Base-by-base conservation (phyloP, 305 asterid genomes). In the Petunia hybrid region DNA sequence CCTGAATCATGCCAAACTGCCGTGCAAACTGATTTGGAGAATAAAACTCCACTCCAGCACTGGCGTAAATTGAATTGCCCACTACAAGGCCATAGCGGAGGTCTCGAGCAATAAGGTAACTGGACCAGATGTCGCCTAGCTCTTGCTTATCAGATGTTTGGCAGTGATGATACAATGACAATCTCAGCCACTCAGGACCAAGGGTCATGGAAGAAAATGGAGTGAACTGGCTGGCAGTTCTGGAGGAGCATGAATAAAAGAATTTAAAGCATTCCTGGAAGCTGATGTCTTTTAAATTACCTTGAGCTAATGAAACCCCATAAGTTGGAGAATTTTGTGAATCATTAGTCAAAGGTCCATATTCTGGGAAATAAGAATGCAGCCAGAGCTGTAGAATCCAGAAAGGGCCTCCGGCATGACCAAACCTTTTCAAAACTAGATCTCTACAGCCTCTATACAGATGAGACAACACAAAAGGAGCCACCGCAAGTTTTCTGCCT, bases 11-110 rank as follows among this genome's bases (percentile, higher is more conserved):
- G 59, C 62, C 62, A 16, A 73, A 51, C 61, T 73, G 78, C n/a
- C 78, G 13, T 12, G 77, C 77, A 70, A 70, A 70, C 14, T 70
- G 77, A 70, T 70, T 70, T 42, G 77, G 77, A 13, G 78, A 8
- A 16, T 46, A 71, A 71, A 45, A 71, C 60, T 71, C 78, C 40
- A 71, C 78, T 36, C 77, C 60, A 71, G 40, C 31, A 35, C 46
- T 71, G 78, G 61, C 31, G n/a, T 4, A 0, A n/a, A 46, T 3
- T 38, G 38, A 43, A 1, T 48, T 73, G 39, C 4, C 16, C 41
- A 40, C 2, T 48, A 12, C 31, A 8, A 48, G 78, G 68, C 5
- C 61, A 16, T 53, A 59, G 0, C n/a, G 51, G 66, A 76, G 35
- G 46, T 39, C n/a, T 57, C 41, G 41, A 57, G 80, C 67, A 76